A percentile compares a stretch with the other conserved stretches of the same genome.
Conservation (phyloP, 176 grass and related monocot genomes). For the Eragrostis nindensis region DNA sequence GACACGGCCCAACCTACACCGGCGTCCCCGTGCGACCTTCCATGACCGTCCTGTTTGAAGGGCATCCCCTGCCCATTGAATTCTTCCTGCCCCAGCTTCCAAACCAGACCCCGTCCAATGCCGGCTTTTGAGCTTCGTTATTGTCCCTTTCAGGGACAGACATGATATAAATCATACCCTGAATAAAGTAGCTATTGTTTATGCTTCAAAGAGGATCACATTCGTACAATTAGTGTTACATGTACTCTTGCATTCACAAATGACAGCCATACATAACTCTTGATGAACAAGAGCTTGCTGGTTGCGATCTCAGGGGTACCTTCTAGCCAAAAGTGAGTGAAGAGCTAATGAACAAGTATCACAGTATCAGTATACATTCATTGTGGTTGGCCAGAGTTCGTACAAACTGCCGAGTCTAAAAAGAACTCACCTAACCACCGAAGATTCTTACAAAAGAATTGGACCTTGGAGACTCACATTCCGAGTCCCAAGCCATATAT, state of each 20-base stretch:
- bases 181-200: background rate
- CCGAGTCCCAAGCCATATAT: constrained; percentile 51
- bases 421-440: constrained; percentile 44
- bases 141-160: background rate
- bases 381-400: constrained; percentile 34
- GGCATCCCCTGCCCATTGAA: too few relatives aligned
- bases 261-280: background rate
- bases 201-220: background rate
- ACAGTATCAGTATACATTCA: constrained; percentile 24
- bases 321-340: background rate
- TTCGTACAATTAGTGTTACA: background rate
- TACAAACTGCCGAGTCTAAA: too few relatives aligned
- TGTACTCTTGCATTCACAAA: constrained; percentile 8
- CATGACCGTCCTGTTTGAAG: too few relatives aligned
- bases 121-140: too few relatives aligned
- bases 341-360: constrained; percentile 35
- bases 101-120: too few relatives aligned
- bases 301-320: background rate
- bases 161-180: background rate
- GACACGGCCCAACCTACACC: too few relatives aligned
- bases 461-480: constrained; percentile 29
- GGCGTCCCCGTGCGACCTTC: too few relatives aligned
- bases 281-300: background rate
- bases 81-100: too few relatives aligned
- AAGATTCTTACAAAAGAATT: constrained; percentile 66